Conservation (phyloP, 495 filamentous ascomycete genomes). For the Aspergillus affinis region DNA sequence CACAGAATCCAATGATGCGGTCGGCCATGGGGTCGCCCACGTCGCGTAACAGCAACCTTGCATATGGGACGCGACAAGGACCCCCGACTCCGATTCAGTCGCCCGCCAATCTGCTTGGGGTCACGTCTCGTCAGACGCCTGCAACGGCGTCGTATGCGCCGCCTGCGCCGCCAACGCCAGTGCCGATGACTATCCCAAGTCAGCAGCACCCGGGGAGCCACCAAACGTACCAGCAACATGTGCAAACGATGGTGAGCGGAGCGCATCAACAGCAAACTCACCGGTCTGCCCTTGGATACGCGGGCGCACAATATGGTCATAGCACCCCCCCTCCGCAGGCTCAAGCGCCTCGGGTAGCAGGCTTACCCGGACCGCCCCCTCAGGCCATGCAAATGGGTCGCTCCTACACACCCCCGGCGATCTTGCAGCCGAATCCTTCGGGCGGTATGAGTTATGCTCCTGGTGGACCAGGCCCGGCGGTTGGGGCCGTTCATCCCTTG, state of each 20-base stretch:
- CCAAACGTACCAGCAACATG: conserved; percentile 43
- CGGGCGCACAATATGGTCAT: conserved; percentile 37
- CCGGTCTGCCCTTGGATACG: conserved; percentile 35
- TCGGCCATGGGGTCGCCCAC: conserved; percentile 34
- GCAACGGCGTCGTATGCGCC: conserved; percentile 29
- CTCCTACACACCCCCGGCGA: conserved; percentile 42
- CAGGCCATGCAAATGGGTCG: conserved; percentile 35
- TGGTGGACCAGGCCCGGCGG: conserved; percentile 22
- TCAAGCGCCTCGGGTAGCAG: conserved; percentile 24
- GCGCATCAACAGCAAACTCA: conserved; percentile 36
- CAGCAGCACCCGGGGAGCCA: conserved; percentile 23
- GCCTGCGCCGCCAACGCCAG: conserved; percentile 26
- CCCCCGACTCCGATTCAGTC: conserved; percentile 36
- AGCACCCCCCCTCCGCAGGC: conserved; percentile 38
- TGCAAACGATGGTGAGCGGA: conserved; percentile 42
- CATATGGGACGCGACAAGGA: conserved; percentile 37
- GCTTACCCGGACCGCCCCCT: conserved; percentile 28
- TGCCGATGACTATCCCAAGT: conserved; percentile 22
- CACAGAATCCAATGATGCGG: conserved; percentile 34
- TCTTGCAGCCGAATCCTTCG: conserved; percentile 32
- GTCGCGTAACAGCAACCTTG: conserved; percentile 29
- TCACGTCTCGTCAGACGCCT: conserved; percentile 32
- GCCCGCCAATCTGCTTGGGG: conserved; percentile 30
- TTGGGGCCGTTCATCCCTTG: conserved; percentile 32
- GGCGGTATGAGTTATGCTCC: conserved; percentile 37